A percentile compares a stretch with the other conserved stretches of the same genome.
Conservation (phyloP, 768 basidiomycete genomes). For the Coprinopsis strossmayeri region DNA sequence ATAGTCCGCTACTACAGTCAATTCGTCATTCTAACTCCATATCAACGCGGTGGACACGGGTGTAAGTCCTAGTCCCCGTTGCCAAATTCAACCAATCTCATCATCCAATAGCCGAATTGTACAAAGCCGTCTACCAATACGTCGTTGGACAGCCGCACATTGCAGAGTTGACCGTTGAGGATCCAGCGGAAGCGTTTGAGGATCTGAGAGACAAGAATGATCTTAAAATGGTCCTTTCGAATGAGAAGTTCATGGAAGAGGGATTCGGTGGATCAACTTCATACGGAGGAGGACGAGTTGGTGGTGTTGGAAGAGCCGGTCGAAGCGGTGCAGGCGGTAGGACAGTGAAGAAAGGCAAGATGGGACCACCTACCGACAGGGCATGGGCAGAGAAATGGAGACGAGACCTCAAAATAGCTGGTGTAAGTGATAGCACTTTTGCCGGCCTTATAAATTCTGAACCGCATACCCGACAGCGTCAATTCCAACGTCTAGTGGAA, state of each 20-base stretch:
- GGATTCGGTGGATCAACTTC: slow-evolving; percentile 49
- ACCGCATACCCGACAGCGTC: slow-evolving; percentile 63
- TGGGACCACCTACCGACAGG: slow-evolving; percentile 74
- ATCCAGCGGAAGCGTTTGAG: slow-evolving; percentile 97
- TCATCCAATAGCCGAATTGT: slow-evolving; percentile 64
- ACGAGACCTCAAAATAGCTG: slow-evolving; percentile 81
- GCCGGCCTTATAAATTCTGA: too few species aligned
- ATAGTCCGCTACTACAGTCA: slow-evolving; percentile 48
- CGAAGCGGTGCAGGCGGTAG: slow-evolving; percentile 31
- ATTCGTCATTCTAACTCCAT: slow-evolving; percentile 89
- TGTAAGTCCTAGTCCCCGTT: slow-evolving; percentile 42
- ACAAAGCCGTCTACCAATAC: slow-evolving; percentile 78
- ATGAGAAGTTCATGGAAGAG: slow-evolving; percentile 64
- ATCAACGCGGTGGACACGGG: slow-evolving; percentile 86
- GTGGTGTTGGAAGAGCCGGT: slow-evolving; percentile 36
- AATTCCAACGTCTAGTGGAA: slow-evolving; percentile 88
- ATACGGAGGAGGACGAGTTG: slow-evolving; percentile 45
- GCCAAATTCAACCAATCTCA: neutral
- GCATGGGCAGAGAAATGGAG: slow-evolving; percentile 78
- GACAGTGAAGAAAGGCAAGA: slow-evolving; percentile 40
- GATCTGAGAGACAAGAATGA: slow-evolving; percentile 93
- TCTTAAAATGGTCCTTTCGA: slow-evolving; percentile 64
- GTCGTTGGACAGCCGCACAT: slow-evolving; percentile 59
- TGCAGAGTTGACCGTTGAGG: slow-evolving; percentile 94
- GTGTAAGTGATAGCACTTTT: too few species aligned